Conservation (phyloP, 1,139 yeast species). For the Martiniozyma asiatica region DNA sequence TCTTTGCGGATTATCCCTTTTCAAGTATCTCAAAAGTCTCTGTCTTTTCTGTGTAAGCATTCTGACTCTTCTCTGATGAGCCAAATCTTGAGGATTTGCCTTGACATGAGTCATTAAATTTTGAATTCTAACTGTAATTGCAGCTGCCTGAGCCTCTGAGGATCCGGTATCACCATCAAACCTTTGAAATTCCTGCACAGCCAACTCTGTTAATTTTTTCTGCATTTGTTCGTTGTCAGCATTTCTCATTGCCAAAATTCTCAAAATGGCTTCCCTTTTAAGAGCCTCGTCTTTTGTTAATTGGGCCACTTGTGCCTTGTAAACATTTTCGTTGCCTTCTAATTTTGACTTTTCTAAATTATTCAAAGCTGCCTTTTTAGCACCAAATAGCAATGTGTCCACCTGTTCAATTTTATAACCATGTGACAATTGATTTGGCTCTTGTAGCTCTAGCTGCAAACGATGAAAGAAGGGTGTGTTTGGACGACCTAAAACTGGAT, state of each 20-base stretch:
- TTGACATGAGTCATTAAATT: constrained; percentile 68
- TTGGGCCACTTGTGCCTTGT: too few relatives aligned
- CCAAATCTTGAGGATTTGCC: constrained; percentile 60
- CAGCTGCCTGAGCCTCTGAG: constrained; percentile 92
- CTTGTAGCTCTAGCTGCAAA: constrained; percentile 51
- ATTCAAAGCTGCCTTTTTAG: constrained; percentile 46
- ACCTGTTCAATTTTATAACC: constrained; percentile 54
- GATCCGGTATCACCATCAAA: constrained; percentile 89
- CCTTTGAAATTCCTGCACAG: constrained; percentile 70
- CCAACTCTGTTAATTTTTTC: constrained; percentile 49
- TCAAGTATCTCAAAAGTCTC: constrained; percentile 66
- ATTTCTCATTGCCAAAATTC: constrained; percentile 67
- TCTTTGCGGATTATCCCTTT: constrained; percentile 63
- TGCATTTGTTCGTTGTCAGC: constrained; percentile 47
- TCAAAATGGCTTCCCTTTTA: constrained; percentile 56
- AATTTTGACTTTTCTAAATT: constrained; percentile 20
- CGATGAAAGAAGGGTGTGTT: constrained; percentile 60
- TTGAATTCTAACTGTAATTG: constrained; percentile 70
- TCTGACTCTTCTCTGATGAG: constrained; percentile 58
- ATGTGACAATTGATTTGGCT: constrained; percentile 47
- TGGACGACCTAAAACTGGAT: constrained; percentile 73
- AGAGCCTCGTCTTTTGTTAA: constrained; percentile 31
- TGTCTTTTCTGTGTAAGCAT: constrained; percentile 86
- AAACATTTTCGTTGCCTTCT: constrained; percentile 22
- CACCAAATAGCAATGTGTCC: constrained; percentile 69